Evolutionary conservation across 768 basidiomycete genomes (phyloP).

Genomic region (Mycena venus): DNA sequence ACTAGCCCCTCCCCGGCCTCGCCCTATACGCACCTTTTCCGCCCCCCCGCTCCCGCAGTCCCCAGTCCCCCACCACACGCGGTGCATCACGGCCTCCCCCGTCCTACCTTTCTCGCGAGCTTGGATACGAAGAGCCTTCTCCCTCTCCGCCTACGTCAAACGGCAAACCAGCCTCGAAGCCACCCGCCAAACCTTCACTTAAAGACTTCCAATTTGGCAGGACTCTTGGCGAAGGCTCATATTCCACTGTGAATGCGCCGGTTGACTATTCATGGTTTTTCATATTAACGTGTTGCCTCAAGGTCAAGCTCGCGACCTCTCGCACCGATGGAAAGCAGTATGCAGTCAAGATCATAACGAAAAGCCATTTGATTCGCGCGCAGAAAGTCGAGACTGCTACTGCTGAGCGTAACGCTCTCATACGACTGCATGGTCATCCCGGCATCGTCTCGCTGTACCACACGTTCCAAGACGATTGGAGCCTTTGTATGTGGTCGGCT

Average conservation of each 20-base stretch:
- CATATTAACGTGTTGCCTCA: slow-evolving; percentile 20
- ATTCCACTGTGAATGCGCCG: slow-evolving; percentile 74
- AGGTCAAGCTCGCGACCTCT: slow-evolving; percentile 73
- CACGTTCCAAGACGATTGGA: slow-evolving; percentile 88
- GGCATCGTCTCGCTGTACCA: slow-evolving; percentile 84
- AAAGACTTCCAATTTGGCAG: slow-evolving; percentile 82
- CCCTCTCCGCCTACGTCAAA: slow-evolving; percentile 23
- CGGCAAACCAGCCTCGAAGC: slow-evolving; percentile 52
- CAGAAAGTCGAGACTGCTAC: slow-evolving; percentile 79
- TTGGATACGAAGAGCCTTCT: slow-evolving; percentile 49
- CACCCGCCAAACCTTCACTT: slow-evolving; percentile 51
- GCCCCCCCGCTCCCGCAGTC: slow-evolving; percentile 73
- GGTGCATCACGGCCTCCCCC: slow-evolving; percentile 58
- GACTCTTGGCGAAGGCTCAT: slow-evolving; percentile 86
- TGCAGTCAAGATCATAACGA: slow-evolving; percentile 70
- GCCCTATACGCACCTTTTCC: slow-evolving; percentile 75
- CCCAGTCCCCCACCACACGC: slow-evolving; percentile 53
- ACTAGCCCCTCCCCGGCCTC: slow-evolving; percentile 59
- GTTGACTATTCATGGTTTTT: background rate
- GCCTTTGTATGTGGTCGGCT: slow-evolving; percentile 77
- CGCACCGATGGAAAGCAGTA: slow-evolving; percentile 72
- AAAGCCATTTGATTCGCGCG: slow-evolving; percentile 69
- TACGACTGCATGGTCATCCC: slow-evolving; percentile 69
- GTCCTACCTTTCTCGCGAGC: slow-evolving; percentile 70
- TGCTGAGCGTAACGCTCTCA: slow-evolving; percentile 72